A percentile compares a stretch with the other conserved stretches of the same genome.
These are phyloP conservation scores for Saraca asoca DNA, from an alignment of 331 rosid genomes.

Conservation along the genomic window DNA sequence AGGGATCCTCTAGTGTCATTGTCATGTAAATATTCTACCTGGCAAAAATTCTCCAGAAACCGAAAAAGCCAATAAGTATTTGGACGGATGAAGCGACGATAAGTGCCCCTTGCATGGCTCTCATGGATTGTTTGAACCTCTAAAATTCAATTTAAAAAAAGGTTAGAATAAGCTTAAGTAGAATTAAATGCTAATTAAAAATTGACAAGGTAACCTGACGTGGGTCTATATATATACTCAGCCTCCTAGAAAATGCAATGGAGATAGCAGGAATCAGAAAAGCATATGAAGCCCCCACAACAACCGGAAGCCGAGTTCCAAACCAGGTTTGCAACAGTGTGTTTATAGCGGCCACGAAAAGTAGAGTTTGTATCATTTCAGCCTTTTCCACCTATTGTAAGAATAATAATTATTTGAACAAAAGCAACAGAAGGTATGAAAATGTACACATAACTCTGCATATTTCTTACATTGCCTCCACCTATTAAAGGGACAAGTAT, in stretches of 20 bases:
- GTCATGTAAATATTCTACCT: slow-evolving; percentile 48
- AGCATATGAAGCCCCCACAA: slow-evolving; percentile 76
- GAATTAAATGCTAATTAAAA: not conserved
- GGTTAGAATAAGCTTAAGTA: slow-evolving; percentile 1
- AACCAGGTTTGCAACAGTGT: slow-evolving; percentile 72
- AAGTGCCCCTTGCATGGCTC: slow-evolving; percentile 78
- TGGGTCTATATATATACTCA: slow-evolving; percentile 48
- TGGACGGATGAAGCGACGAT: slow-evolving; percentile 68
- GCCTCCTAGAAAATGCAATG: slow-evolving; percentile 58
- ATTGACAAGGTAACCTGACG: slow-evolving; percentile 56
- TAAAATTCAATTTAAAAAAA: slow-evolving; percentile 32
- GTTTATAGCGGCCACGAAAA: slow-evolving; percentile 76
- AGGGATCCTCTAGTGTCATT: not conserved
- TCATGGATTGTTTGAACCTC: slow-evolving; percentile 75
- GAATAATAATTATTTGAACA: slow-evolving; percentile 3
- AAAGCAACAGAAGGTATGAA: slow-evolving; percentile 5
- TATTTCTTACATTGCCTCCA: slow-evolving; percentile 74
- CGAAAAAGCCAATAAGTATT: slow-evolving; percentile 72
- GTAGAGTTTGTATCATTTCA: slow-evolving; percentile 70
- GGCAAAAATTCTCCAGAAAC: slow-evolving; percentile 74
- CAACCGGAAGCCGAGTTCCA: slow-evolving; percentile 85
- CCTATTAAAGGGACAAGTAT: slow-evolving; percentile 76
- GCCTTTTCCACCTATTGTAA: slow-evolving; percentile 75
- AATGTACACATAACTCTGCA: not conserved
- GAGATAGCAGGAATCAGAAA: slow-evolving; percentile 66